Percentiles rank a stretch among this genome's conserved stretches.
Conservation (phyloP, 2,329 filamentous ascomycete species). For the Colletotrichum somersetense region DNA sequence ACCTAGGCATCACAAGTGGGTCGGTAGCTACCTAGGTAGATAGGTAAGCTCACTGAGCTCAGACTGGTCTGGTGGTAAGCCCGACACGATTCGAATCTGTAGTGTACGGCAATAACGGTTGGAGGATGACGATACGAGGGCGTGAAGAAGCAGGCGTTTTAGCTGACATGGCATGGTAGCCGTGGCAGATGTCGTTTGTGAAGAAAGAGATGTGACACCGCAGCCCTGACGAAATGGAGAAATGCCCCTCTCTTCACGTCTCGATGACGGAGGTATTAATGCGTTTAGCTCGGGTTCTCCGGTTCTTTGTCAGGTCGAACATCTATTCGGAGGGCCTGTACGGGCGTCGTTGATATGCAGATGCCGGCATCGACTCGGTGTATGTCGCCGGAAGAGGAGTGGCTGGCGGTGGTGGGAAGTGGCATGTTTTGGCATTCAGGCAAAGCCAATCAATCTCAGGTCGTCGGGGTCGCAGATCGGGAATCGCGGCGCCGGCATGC, state of each 20-base stretch:
- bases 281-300: constrained; percentile 1
- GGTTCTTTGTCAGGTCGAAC: too few relatives aligned
- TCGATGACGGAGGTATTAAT: neutral
- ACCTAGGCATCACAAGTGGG: neutral
- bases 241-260: neutral
- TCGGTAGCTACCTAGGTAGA: too few relatives aligned
- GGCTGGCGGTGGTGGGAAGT: neutral
- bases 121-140: neutral
- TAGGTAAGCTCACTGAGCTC: neutral
- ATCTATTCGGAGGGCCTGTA: too few relatives aligned
- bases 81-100: neutral
- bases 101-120: neutral
- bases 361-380: constrained; percentile 3
- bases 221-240: neutral
- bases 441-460: constrained; percentile 25
- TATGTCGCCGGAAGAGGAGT: constrained; percentile 1
- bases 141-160: neutral
- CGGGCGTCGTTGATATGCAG: neutral
- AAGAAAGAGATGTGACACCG: neutral
- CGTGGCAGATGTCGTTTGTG: neutral
- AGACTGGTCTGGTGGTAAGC: neutral
- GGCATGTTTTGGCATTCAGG: constrained; percentile 10
- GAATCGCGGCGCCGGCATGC: constrained; percentile 10
- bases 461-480: neutral
- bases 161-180: constrained; percentile 2